Conservation (phyloP, 306 rosid genomes). For the Bauhinia variegata region DNA sequence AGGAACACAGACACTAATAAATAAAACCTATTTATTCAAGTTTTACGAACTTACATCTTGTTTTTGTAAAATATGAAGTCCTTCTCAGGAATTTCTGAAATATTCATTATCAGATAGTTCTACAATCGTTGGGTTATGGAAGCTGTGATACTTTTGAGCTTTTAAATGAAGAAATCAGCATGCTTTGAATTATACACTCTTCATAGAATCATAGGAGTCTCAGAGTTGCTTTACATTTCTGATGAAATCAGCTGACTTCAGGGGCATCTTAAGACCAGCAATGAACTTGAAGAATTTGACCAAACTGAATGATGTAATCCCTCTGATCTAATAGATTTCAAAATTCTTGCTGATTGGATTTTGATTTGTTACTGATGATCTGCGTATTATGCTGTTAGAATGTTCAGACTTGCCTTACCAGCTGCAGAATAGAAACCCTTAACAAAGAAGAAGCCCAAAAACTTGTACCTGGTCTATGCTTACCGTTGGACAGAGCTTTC, state of each 20-base stretch:
- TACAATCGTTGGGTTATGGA: not conserved
- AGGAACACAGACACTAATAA: no score
- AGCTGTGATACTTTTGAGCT: not conserved
- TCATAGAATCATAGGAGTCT: slow-evolving; percentile 39
- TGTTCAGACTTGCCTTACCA: slow-evolving; percentile 70
- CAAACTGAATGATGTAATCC: slow-evolving; percentile 63
- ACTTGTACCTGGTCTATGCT: slow-evolving; percentile 59
- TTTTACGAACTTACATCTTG: not conserved
- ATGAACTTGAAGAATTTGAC: slow-evolving; percentile 65
- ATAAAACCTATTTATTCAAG: not conserved
- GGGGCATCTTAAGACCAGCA: slow-evolving; percentile 96
- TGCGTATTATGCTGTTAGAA: slow-evolving; percentile 57
- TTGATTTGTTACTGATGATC: slow-evolving; percentile 22
- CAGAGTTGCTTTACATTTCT: slow-evolving; percentile 40
- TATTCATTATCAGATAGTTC: not conserved
- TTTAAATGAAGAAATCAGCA: not conserved
- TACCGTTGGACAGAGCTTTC: slow-evolving; percentile 68
- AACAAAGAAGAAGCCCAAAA: slow-evolving; percentile 53
- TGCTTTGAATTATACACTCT: slow-evolving; percentile 18
- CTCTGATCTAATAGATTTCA: slow-evolving; percentile 30
- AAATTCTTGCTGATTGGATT: slow-evolving; percentile 22
- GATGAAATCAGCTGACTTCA: slow-evolving; percentile 58
- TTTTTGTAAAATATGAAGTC: not conserved
- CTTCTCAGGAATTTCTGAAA: not conserved
- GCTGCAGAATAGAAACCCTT: slow-evolving; percentile 76